Evolutionary conservation across 2,329 filamentous ascomycete species (phyloP).

Genomic region (Sclerotinia borealis): DNA sequence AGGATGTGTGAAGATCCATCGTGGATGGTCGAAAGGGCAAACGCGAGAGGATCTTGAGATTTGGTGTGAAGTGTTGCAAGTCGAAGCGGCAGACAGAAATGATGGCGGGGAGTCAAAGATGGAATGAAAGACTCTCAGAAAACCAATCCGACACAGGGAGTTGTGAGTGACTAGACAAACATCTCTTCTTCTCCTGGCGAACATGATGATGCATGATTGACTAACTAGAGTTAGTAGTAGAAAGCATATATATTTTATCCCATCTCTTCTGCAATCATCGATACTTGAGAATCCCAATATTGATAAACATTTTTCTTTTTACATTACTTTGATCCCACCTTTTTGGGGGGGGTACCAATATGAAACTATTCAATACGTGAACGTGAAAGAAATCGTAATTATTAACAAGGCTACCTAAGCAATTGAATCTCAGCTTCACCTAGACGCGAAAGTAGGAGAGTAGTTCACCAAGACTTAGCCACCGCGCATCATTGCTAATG

Average conservation of each 20-base stretch:
- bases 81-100: no score
- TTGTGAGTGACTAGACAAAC: neutral
- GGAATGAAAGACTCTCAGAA: neutral
- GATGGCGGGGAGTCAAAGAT: neutral
- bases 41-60: neutral
- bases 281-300: no score
- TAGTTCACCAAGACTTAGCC: no score
- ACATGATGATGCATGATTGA: neutral
- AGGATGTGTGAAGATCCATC: neutral
- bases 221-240: neutral
- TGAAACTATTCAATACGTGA: no score
- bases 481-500: neutral
- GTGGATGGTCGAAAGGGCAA: neutral
- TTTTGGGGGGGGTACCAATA: no score
- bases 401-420: no score
- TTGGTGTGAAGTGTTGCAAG: neutral
- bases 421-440: no score
- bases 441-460: no score
- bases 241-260: neutral
- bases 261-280: no score
- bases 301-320: no score
- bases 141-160: neutral
- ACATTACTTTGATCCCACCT: no score
- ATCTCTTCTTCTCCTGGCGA: neutral
- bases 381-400: no score